Evolutionary conservation across 2,329 filamentous ascomycete species (phyloP).

Genomic region (Aspergillus sp.): DNA sequence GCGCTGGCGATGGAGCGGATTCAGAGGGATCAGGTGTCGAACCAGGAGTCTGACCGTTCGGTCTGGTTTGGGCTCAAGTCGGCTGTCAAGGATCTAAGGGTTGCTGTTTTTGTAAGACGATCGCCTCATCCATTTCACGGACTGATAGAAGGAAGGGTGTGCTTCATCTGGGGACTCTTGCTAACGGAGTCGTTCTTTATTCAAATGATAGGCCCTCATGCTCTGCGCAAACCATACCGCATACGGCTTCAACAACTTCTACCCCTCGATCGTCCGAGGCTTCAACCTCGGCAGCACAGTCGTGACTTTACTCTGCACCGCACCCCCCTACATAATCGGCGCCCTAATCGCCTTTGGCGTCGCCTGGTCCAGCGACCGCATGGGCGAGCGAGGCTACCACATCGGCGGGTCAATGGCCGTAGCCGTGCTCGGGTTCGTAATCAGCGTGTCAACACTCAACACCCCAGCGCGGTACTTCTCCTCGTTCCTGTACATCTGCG

Average conservation of each 20-base stretch:
- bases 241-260: constrained; percentile 44
- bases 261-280: constrained; percentile 30
- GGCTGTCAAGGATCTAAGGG: neutral
- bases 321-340: constrained; percentile 14
- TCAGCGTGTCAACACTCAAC: constrained; percentile 9
- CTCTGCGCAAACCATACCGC: constrained; percentile 28
- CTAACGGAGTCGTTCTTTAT: too few relatives aligned
- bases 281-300: constrained; percentile 22
- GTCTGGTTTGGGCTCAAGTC: constrained; percentile 7
- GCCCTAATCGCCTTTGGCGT: constrained; percentile 14
- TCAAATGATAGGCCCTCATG: neutral
- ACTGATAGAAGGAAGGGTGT: too few relatives aligned
- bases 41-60: neutral
- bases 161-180: too few relatives aligned
- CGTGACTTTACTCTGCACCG: constrained; percentile 19
- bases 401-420: constrained; percentile 20
- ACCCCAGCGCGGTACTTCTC: constrained; percentile 26
- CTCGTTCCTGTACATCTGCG: constrained; percentile 39
- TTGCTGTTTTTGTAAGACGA: neutral
- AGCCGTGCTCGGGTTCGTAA: constrained; percentile 22
- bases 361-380: constrained; percentile 21
- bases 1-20: neutral
- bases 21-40: neutral
- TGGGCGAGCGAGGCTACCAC: constrained; percentile 22
- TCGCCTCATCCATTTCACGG: too few relatives aligned